Evolutionary conservation across 306 rosid species (phyloP), one percentile per base, ranked within the genome.

Genomic region (Glycine tomentella): DNA sequence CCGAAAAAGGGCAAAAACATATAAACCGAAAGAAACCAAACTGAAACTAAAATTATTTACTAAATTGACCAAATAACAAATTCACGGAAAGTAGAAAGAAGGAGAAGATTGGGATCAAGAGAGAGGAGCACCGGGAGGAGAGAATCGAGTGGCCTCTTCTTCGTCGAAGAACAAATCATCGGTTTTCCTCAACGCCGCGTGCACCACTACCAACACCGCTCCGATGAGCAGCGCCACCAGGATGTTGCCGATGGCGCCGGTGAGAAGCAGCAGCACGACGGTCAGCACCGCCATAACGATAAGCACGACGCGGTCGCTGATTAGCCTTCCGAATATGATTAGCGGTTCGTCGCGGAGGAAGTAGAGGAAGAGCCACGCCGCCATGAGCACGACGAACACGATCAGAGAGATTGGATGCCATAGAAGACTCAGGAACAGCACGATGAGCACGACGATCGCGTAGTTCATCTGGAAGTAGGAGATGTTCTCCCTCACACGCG

Each of bases 281-380:
- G 97, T 92, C 42, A 92, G 67, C 4, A 92, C 55, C 3, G 77
- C 20, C 72, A 94, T 81, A 7, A 86, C 45, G 45, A 76, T 11
- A 4, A 94, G 81, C 14, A 92, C 83, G n/a, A 89, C 12, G 16
- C 90, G 89, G 49, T 92, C 96, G 40, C 89, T 90, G 59, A 94
- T 13, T 20, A 82, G 50, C n/a, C 83, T 87, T 25, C 89, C 85
- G 46, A 90, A 64, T n/a, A 94, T 0, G 12, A 70, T 25, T 36
- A 91, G 84, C 9, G 98, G 94, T 76, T 90, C 91, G 38, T 88
- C 95, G 31, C 98, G 94, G 79, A 92, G 89, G 87, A 94, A 94
- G 77, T 89, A 92, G 67, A 89, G 87, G 88, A 94, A 90, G 69
- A 91, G 68, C 96, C 96, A 90, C 1, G 70, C 89, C 3, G 88